Conservation (phyloP, 805 yeast genomes). For the Yamadazyma takamatsuzukensis region DNA sequence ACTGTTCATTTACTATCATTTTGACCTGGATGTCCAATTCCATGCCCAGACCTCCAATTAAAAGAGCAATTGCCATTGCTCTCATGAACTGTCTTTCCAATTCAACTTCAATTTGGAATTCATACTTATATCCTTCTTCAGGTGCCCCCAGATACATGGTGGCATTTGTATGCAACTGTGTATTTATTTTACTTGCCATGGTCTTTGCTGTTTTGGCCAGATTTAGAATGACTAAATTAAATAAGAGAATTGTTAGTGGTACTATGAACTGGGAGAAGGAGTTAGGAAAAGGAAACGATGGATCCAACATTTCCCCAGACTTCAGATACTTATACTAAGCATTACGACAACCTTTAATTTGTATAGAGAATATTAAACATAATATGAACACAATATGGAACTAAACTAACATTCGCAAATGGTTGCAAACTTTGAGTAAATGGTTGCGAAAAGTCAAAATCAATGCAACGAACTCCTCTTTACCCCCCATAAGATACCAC, state of each 20-base stretch:
- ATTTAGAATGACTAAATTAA: constrained; percentile 34
- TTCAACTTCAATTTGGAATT: constrained; percentile 54
- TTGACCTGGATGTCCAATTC: constrained; percentile 56
- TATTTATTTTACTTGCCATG: constrained; percentile 40
- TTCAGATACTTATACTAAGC: constrained; percentile 37
- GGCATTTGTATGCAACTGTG: constrained; percentile 49
- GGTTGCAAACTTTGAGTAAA: no score
- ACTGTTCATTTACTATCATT: constrained; percentile 50
- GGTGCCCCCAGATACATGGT: constrained; percentile 45
- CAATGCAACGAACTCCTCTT: no score
- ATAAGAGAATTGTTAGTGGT: constrained; percentile 41
- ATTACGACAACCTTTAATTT: no score
- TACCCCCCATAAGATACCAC: no score
- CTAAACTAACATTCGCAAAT: no score
- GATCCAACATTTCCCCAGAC: constrained; percentile 38
- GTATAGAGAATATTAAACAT: no score
- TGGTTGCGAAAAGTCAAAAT: no score
- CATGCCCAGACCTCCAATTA: constrained; percentile 55
- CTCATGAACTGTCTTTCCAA: constrained; percentile 55
- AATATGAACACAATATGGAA: no score
- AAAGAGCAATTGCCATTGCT: constrained; percentile 56
- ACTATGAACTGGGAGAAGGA: constrained; percentile 50
- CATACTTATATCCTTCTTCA: constrained; percentile 45
- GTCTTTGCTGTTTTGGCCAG: constrained; percentile 35
- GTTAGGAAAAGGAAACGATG: constrained; percentile 45